Evolutionary conservation across 1,284 basidiomycete genomes (phyloP).

Genomic region (Vanrija pseudolonga): DNA sequence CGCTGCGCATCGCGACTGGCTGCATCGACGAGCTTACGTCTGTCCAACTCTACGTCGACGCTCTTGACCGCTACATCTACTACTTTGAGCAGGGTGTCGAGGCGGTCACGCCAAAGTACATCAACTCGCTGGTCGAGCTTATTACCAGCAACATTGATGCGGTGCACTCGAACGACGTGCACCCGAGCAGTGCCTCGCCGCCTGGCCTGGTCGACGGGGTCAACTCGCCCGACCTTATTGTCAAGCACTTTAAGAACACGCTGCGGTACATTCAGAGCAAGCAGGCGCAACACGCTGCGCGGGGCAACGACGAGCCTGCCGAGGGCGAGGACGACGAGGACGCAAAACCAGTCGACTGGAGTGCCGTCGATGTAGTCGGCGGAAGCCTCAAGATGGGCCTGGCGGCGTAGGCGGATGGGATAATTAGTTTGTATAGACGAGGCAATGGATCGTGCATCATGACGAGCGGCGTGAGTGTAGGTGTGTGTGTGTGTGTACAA

Average conservation of each 20-base stretch:
- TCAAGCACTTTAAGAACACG: slow-evolving; percentile 81
- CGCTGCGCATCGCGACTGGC: slow-evolving; percentile 84
- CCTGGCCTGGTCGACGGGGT: slow-evolving; percentile 84
- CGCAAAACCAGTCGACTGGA: slow-evolving; percentile 57
- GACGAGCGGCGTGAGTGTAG: too few species aligned
- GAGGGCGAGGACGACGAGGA: slow-evolving; percentile 55
- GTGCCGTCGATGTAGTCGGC: slow-evolving; percentile 78
- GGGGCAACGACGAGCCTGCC: slow-evolving; percentile 24
- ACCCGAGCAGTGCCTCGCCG: slow-evolving; percentile 72
- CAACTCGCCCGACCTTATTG: slow-evolving; percentile 84
- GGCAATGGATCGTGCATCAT: not conserved
- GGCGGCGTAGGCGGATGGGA: slow-evolving; percentile 1
- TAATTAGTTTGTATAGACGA: slow-evolving; percentile 8
- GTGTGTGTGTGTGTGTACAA: too few species aligned
- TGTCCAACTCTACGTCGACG: slow-evolving; percentile 88
- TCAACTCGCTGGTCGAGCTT: slow-evolving; percentile 87
- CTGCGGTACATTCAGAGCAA: slow-evolving; percentile 66
- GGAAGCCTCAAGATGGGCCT: slow-evolving; percentile 78
- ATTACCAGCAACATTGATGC: slow-evolving; percentile 86
- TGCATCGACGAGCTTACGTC: slow-evolving; percentile 92
- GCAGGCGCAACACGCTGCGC: slow-evolving; percentile 31
- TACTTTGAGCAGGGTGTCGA: slow-evolving; percentile 88
- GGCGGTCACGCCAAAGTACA: slow-evolving; percentile 87
- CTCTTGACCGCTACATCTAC: slow-evolving; percentile 85
- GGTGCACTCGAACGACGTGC: slow-evolving; percentile 75